Evolutionary conservation across 192 early-diverging fungal genomes (phyloP).

Genomic region (Anaeromyces robustus): DNA sequence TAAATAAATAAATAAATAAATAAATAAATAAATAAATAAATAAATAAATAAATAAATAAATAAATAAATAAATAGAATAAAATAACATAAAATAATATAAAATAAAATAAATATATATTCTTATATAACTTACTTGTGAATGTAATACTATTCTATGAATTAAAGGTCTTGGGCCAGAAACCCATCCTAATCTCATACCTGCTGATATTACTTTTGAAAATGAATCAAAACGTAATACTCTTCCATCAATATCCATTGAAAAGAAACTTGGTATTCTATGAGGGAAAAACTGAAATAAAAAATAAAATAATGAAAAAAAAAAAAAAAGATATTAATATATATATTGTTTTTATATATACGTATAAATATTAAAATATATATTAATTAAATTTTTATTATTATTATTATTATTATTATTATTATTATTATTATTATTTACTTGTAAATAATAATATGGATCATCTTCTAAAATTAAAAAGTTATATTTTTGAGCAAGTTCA

Average conservation of each 20-base stretch:
- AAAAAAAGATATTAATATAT: no score
- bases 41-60: no score
- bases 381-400: no score
- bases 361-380: no score
- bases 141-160: conserved; percentile 68
- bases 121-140: conserved; percentile 33
- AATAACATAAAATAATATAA: no score
- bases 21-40: no score
- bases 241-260: conserved; percentile 71
- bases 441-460: conserved; percentile 20
- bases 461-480: conserved; percentile 82
- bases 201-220: conserved; percentile 84
- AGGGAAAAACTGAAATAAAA: conserved; percentile 11
- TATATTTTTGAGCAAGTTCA: conserved; percentile 50
- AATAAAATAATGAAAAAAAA: no score
- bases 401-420: neutral
- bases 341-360: no score
- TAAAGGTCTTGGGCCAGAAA: conserved; percentile 42
- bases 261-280: conserved; percentile 54
- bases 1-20: no score
- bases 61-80: no score
- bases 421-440: neutral
- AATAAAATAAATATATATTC: no score
- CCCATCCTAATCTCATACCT: conserved; percentile 73
- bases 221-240: conserved; percentile 82